Evolutionary conservation across 495 filamentous ascomycete species (phyloP).

Genomic region (Neurospora sp.): DNA sequence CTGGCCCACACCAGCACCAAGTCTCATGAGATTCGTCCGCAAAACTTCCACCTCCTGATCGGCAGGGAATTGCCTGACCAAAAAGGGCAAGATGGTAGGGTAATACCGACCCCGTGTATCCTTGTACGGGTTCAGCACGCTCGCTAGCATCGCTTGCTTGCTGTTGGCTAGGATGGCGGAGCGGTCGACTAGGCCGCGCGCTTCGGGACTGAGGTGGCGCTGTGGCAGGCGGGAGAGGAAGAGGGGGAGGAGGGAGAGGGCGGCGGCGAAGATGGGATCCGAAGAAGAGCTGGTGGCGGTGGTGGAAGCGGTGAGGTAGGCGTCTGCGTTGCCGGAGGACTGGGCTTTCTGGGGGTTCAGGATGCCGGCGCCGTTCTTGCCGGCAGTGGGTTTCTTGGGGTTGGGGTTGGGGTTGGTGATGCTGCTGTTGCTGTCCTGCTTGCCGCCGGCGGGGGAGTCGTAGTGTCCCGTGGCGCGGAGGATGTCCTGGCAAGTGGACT

Average conservation of each 20-base stretch:
- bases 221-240: conserved; percentile 52
- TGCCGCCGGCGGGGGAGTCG: conserved; percentile 5
- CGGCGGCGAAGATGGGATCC: conserved; percentile 35
- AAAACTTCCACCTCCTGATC: conserved; percentile 61
- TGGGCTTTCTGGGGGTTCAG: conserved; percentile 12
- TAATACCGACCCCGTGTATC: conserved; percentile 46
- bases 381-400: conserved; percentile 6
- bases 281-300: conserved; percentile 31
- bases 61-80: conserved; percentile 49
- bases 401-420: not conserved
- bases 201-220: conserved; percentile 47
- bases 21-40: conserved; percentile 37
- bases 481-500: conserved; percentile 55
- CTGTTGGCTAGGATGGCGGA: conserved; percentile 60
- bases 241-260: conserved; percentile 49
- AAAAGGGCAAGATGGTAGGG: conserved; percentile 67
- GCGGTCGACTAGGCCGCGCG: conserved; percentile 64
- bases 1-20: conserved; percentile 31
- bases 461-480: conserved; percentile 34
- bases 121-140: conserved; percentile 63
- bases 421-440: not conserved
- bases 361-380: conserved; percentile 5
- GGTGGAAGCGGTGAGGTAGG: conserved; percentile 23
- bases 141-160: conserved; percentile 63
- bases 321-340: conserved; percentile 32